A percentile compares a stretch with the other conserved stretches of the same genome.
Evolutionary conservation across 495 filamentous ascomycete genomes (phyloP).

Genomic region (Lindgomyces ingoldianus): DNA sequence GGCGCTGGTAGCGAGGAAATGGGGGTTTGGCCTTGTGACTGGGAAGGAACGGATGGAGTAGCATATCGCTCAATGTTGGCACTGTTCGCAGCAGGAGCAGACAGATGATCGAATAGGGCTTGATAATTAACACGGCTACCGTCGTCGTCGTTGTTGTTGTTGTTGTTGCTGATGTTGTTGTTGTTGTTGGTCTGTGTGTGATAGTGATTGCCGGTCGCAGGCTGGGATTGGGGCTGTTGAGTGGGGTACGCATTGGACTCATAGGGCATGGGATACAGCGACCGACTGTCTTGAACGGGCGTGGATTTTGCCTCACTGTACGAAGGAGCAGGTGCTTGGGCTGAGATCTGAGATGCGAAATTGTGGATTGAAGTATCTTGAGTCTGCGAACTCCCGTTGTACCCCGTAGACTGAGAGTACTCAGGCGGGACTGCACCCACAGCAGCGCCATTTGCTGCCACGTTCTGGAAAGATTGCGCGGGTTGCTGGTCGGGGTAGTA

Average conservation of each 20-base stretch:
- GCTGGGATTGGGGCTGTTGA: constrained; percentile 26
- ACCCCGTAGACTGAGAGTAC: constrained; percentile 22
- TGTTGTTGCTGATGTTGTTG: no score
- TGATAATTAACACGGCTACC: constrained; percentile 44
- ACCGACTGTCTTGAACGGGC: constrained; percentile 30
- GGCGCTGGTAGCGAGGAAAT: constrained; percentile 50
- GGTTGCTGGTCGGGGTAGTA: constrained; percentile 33
- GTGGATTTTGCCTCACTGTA: constrained; percentile 31
- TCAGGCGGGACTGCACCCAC: constrained; percentile 9
- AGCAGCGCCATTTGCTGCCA: constrained; percentile 7
- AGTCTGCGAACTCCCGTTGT: constrained; percentile 19
- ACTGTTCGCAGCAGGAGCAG: constrained; percentile 33
- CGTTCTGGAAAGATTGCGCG: constrained; percentile 21
- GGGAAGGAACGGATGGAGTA: constrained; percentile 13
- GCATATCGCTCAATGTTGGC: constrained; percentile 20
- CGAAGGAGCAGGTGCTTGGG: constrained; percentile 22
- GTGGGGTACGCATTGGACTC: constrained; percentile 31
- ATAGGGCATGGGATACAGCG: constrained; percentile 32
- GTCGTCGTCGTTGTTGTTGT: constrained; percentile 4
- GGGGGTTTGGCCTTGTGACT: constrained; percentile 36
- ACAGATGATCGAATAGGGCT: constrained; percentile 46
- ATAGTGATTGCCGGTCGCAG: constrained; percentile 19
- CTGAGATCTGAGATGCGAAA: constrained; percentile 19
- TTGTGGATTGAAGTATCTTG: constrained; percentile 38
- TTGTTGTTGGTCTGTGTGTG: constrained; percentile 4